A percentile compares a stretch with the other conserved stretches of the same genome.
phyloP scores from a whole-genome alignment of 23 red algal genomes.

The Gracilariopsis chorda region DNA sequence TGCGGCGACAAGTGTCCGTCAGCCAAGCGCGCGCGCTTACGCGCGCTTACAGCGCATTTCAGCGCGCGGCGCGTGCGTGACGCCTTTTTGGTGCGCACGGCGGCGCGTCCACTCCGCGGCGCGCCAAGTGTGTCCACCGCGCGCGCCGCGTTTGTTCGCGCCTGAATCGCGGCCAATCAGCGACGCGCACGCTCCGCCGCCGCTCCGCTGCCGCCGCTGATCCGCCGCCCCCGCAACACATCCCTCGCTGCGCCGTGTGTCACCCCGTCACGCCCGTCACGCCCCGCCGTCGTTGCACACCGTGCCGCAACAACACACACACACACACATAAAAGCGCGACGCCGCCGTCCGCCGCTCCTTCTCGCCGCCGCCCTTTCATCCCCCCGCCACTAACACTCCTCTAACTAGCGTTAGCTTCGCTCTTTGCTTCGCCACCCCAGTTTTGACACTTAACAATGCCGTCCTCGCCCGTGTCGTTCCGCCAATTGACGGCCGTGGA shows the following conservation, averaged over 20 bases:
- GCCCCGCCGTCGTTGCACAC: neutral
- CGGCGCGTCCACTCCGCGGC: no score
- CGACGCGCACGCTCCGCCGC: neutral
- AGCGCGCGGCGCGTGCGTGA: no score
- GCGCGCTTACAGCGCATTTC: no score
- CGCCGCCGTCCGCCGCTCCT: neutral
- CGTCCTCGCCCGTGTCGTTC: constrained; percentile 2
- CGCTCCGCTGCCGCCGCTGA: neutral
- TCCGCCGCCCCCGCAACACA: neutral
- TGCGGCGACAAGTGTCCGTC: no score
- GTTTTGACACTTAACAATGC: neutral
- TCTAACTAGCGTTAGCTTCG: constrained; percentile 15
- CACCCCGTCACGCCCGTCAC: neutral
- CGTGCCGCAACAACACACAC: neutral
- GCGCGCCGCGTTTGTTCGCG: no score
- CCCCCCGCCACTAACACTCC: constrained; percentile 17
- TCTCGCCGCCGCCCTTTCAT: no score
- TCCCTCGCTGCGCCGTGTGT: no score
- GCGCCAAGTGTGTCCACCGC: no score
- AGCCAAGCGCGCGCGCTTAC: no score
- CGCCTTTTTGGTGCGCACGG: no score
- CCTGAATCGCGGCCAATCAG: no score
- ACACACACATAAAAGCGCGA: neutral
- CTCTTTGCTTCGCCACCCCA: no score
- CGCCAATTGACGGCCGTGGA: neutral